Evolutionary conservation across 768 basidiomycete genomes (phyloP).

Genomic region (Boletus patriciae): DNA sequence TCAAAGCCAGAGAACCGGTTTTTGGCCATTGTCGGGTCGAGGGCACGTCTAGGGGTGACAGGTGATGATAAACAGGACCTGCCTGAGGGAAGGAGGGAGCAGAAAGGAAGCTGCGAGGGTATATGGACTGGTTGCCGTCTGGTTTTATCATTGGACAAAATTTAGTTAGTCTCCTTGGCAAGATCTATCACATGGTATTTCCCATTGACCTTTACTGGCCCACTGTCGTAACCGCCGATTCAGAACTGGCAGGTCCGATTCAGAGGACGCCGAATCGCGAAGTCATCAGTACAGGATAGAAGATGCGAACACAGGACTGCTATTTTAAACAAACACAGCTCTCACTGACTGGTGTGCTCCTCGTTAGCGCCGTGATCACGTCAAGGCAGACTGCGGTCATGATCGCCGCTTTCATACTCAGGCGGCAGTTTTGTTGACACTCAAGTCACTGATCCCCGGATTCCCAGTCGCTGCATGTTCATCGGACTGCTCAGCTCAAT

Average conservation of each 20-base stretch:
- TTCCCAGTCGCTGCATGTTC: background rate
- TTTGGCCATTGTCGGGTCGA: slow-evolving; percentile 28
- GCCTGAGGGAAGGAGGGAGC: slow-evolving; percentile 23
- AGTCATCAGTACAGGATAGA: background rate
- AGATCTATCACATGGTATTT: slow-evolving; percentile 12
- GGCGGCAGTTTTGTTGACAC: too few species aligned
- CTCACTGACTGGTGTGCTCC: too few species aligned
- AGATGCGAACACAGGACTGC: background rate
- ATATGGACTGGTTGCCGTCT: background rate
- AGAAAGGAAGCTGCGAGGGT: background rate
- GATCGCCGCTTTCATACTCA: too few species aligned
- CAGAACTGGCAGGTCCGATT: too few species aligned
- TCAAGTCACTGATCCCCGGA: too few species aligned
- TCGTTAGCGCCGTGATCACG: too few species aligned
- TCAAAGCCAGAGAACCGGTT: slow-evolving; percentile 65
- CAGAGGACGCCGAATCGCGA: background rate
- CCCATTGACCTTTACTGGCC: background rate
- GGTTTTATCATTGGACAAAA: slow-evolving; percentile 5
- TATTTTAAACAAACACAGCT: too few species aligned
- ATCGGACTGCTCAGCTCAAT: background rate
- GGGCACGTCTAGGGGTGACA: slow-evolving; percentile 19
- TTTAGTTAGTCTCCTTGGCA: background rate
- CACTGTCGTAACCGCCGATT: background rate
- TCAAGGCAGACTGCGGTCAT: too few species aligned
- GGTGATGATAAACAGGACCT: slow-evolving; percentile 25